Conservation (phyloP, 1,284 basidiomycete genomes). For the Trichosporon sp. region DNA sequence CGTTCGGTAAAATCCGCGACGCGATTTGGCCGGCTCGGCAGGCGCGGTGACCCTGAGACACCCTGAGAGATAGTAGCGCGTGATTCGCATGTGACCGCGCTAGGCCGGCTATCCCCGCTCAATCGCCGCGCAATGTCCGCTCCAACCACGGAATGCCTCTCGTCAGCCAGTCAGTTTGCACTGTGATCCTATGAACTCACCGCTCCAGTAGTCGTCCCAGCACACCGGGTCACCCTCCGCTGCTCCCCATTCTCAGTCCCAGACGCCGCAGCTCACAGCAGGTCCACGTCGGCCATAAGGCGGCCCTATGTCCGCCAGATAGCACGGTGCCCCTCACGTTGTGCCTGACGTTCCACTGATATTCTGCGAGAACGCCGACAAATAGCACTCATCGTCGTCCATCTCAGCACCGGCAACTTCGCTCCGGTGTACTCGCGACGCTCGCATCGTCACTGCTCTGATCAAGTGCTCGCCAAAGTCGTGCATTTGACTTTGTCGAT, state of each 20-base stretch:
- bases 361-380: neutral
- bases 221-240: neutral
- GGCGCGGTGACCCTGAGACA: neutral
- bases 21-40: neutral
- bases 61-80: neutral
- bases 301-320: neutral
- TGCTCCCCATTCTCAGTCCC: neutral
- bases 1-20: neutral
- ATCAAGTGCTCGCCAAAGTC: neutral
- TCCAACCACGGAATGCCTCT: neutral
- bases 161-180: too few relatives aligned
- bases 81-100: slow-evolving; percentile 2
- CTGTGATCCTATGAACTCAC: too few relatives aligned
- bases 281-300: neutral
- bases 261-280: neutral
- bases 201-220: neutral
- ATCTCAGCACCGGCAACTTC: neutral
- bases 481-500: neutral
- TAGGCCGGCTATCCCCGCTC: neutral
- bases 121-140: neutral
- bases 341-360: neutral
- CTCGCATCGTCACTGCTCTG: neutral
- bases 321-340: neutral
- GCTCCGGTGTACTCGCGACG: neutral
- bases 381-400: neutral